Evolutionary conservation across 257 asterid species (phyloP), one percentile per base, ranked within the genome.

Genomic region (Petrea volubilis): DNA sequence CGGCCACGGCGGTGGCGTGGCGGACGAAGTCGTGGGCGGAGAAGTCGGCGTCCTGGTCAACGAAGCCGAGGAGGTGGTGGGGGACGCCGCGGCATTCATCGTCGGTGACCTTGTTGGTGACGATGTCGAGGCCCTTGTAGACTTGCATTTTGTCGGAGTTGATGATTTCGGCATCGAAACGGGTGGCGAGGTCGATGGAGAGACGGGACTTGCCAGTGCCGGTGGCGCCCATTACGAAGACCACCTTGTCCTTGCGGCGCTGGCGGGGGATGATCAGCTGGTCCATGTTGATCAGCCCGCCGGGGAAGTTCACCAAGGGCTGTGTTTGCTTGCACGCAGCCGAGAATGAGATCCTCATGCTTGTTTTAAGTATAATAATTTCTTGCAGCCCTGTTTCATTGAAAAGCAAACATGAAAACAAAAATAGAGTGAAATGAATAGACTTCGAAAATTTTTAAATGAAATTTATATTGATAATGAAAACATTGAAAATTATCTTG

Each of bases 141-240:
- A 85, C 90, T 79, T 93, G 97, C 74, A 93, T 93, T 75, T 91
- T 89, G 65, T 93, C 98, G 0, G 90, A 89, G 65, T 91, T 93
- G 40, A 93, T 82, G 2, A 93, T 75, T 61, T 91, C 97, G 0
- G 91, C 98, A 28, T 74, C 81, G 60, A 89, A 87, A 0, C 81
- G 84, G 6, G 77, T 77, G 28, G 98, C 98, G 17, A 93, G 27
- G 64, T 93, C 97, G 1, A 93, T 85, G 0, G 97, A 86, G 21
- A 93, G 89, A 2, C 95, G 88, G 1, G 97, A 87, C 55, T 93
- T 93, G 13, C 97, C 97, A 5, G 96, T 86, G 12, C 97, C 96
- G 0, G 96, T 93, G 31, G 95, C 87, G 24, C 96, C 97, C 73
- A 89, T 75, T 11, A 94, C 93, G 3, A 94, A 73, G 47, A 91